Evolutionary conservation across 2,329 filamentous ascomycete species (phyloP).

Genomic region (Aspergillus udagawae): DNA sequence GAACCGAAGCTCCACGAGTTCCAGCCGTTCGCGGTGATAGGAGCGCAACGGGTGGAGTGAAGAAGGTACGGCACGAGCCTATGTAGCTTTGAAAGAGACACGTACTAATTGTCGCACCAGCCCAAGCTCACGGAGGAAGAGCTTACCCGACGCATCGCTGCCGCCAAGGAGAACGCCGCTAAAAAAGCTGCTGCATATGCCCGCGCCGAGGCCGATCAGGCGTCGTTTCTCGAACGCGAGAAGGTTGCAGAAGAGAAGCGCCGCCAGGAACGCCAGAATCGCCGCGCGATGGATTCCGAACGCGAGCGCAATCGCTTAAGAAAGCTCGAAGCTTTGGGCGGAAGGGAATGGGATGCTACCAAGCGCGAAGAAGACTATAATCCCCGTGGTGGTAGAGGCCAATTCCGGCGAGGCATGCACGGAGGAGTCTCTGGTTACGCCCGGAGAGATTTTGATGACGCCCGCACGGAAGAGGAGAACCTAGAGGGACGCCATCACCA

Average conservation of each 20-base stretch:
- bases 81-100: not conserved
- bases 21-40: constrained; percentile 53
- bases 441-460: constrained; percentile 28
- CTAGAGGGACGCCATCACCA: constrained; percentile 3
- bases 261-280: constrained; percentile 48
- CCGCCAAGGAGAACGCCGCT: constrained; percentile 59
- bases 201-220: constrained; percentile 64
- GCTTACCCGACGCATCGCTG: constrained; percentile 57
- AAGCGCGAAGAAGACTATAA: constrained; percentile 56
- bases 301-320: constrained; percentile 57
- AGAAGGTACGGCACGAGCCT: constrained; percentile 33
- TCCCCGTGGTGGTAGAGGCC: constrained; percentile 38
- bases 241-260: constrained; percentile 53
- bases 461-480: constrained; percentile 19
- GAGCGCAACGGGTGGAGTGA: constrained; percentile 50
- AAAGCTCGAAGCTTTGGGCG: constrained; percentile 56
- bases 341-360: constrained; percentile 60
- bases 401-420: constrained; percentile 49
- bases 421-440: constrained; percentile 44
- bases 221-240: constrained; percentile 61
- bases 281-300: constrained; percentile 59
- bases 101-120: constrained; percentile 33
- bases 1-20: constrained; percentile 23
- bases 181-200: constrained; percentile 58
- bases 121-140: constrained; percentile 63